A percentile compares a stretch with the other conserved stretches of the same genome.
Conservation (phyloP, 805 yeast species). For the baker's yeast (Saccharomyces cerevisiae) region DNA sequence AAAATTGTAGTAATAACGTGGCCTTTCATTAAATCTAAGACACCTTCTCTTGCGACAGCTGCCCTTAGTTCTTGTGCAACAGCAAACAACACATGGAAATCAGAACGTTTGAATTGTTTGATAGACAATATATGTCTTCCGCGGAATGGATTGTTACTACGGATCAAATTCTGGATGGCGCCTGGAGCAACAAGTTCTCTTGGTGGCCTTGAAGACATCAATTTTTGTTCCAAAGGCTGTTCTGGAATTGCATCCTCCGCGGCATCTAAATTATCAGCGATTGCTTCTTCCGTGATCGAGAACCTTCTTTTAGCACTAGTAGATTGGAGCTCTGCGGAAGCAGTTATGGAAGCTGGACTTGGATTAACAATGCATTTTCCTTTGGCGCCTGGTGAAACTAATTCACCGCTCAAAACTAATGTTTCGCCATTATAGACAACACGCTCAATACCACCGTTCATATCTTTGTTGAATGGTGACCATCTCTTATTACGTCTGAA, state of each 20-base stretch:
- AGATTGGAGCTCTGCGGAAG: constrained; percentile 31
- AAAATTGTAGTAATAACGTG: constrained; percentile 89
- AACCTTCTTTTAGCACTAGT: constrained; percentile 39
- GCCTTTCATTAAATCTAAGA: constrained; percentile 81
- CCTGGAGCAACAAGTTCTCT: constrained; percentile 68
- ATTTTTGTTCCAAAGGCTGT: constrained; percentile 38
- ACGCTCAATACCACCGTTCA: constrained; percentile 82
- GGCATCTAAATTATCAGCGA: constrained; percentile 33
- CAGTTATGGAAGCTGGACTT: constrained; percentile 33
- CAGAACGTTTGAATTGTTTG: constrained; percentile 76
- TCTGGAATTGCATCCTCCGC: constrained; percentile 51
- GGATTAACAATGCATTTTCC: constrained; percentile 51
- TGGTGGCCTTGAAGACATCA: constrained; percentile 68
- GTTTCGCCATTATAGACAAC: constrained; percentile 73
- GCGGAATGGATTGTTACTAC: constrained; percentile 81
- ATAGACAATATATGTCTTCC: constrained; percentile 85
- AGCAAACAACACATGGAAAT: constrained; percentile 85
- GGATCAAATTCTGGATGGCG: constrained; percentile 68
- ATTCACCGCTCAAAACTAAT: constrained; percentile 74
- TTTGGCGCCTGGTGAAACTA: constrained; percentile 49
- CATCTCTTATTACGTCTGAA: constrained; percentile 42
- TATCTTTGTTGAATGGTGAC: constrained; percentile 47
- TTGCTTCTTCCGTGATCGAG: constrained; percentile 41
- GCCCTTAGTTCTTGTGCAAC: constrained; percentile 97
- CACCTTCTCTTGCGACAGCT: constrained; percentile 94